Evolutionary conservation across 805 yeast species (phyloP), one percentile per base, ranked within the genome.

Genomic region (Candida coleopterorum): DNA sequence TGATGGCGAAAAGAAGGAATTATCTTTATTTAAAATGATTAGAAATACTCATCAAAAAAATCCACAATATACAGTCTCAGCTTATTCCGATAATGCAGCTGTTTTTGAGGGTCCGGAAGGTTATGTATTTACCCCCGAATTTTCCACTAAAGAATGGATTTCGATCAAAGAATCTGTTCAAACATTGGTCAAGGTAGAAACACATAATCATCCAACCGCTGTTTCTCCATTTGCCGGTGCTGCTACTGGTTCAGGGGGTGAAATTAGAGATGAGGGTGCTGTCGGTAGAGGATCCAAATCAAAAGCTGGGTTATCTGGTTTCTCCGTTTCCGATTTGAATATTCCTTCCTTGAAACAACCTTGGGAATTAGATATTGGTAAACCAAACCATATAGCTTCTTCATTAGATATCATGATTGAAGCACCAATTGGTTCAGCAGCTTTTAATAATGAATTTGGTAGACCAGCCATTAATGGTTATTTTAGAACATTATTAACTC

Each of bases 201-300:
- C 99, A 18, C 99, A 93, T 62, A 93, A 93, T 67, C 99, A 93
- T 62, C 99, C 99, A 38, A 93, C 99, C 18, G 98, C 98, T 1
- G 97, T 93, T 4, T 90, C 97, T 17, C 99, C 99, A 27, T 93
- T 87, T 65, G 89, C 98, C 3, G 99, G 99, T 62, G 99, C 99
- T 22, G 95, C 99, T 29, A 93, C 99, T 10, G 99, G 99, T 45
- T 89, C 97, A 9, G 99, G 99, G 60, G 99, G 99, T 70, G 99
- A 93, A 66, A 93, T 93, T 54, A 85, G 99, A 74, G 99, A 93
- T 63, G 99, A 93, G 68, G 98, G 97, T 67, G 98, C 99, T 21
- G 96, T 93, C 18, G 99, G 99, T 45, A 79, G 97, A 60, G 99
- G 99, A 31, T 90, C 97, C 18, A 87, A 87, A 62, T 78, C 97